Conservation (phyloP, 2,329 filamentous ascomycete species). For the Colletotrichum lini region DNA sequence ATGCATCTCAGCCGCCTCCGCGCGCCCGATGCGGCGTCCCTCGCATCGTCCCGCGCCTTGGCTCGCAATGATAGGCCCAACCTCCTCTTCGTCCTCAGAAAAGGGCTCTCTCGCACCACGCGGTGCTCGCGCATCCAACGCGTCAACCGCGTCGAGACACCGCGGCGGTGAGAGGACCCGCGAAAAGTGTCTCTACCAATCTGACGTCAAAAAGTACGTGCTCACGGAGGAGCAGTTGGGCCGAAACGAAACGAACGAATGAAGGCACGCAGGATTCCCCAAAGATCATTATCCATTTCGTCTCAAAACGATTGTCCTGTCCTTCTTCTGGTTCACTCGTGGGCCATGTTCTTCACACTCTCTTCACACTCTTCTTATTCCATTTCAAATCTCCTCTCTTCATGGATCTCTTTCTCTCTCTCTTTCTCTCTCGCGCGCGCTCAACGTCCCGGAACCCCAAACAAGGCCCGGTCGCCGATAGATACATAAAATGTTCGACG, state of each 20-base stretch:
- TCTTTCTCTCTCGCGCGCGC: not conserved
- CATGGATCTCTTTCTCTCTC: slow-evolving; percentile 6
- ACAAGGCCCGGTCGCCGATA: slow-evolving; percentile 22
- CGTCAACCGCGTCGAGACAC: not conserved
- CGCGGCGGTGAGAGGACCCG: too few relatives aligned
- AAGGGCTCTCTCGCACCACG: not conserved
- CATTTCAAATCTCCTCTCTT: not conserved
- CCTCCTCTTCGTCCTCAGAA: not conserved
- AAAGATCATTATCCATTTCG: slow-evolving; percentile 29
- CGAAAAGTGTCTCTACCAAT: not conserved
- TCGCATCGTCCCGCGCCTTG: slow-evolving; percentile 18
- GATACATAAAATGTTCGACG: slow-evolving; percentile 30
- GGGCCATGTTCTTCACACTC: not conserved
- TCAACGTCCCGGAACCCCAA: slow-evolving; percentile 17
- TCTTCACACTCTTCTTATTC: slow-evolving; percentile 2
- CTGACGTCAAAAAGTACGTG: slow-evolving; percentile 3
- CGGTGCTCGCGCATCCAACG: not conserved
- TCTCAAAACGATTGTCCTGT: slow-evolving; percentile 24
- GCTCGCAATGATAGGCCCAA: slow-evolving; percentile 10
- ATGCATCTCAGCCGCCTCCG: not conserved
- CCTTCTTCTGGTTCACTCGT: slow-evolving; percentile 9
- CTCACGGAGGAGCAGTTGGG: slow-evolving; percentile 8
- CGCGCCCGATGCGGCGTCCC: not conserved
- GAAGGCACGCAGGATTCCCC: not conserved
- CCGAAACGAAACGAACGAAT: not conserved